phyloP scores from a whole-genome alignment of 2,329 filamentous ascomycete species.

The Colletotrichum melonis region DNA sequence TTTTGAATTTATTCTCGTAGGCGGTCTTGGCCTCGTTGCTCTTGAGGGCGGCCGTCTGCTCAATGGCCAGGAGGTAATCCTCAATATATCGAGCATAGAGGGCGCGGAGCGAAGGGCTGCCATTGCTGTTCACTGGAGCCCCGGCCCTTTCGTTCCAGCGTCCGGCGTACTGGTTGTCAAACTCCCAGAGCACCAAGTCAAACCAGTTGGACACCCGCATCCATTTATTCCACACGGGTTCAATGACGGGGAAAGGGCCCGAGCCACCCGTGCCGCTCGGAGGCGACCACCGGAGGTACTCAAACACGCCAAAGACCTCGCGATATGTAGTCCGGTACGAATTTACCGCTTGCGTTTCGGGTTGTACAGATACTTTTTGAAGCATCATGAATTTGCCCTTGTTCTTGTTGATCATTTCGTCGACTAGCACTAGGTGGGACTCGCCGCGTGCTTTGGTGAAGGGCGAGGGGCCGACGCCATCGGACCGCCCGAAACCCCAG shows the following conservation, averaged over 20 bases:
- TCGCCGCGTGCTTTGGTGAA: not conserved
- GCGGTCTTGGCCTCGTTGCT: not conserved
- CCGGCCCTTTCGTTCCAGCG: not conserved
- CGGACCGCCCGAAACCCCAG: not conserved
- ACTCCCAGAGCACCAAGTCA: constrained; percentile 10
- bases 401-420: not conserved
- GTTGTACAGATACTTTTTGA: not conserved
- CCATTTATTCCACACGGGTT: constrained; percentile 22
- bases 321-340: not conserved
- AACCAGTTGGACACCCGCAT: constrained; percentile 29
- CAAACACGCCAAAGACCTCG: not conserved
- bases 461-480: not conserved
- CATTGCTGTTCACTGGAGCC: not conserved
- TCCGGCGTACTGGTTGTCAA: constrained; percentile 6
- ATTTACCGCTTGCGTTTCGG: not conserved
- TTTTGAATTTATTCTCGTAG: not conserved
- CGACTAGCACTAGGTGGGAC: not conserved
- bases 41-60: not conserved
- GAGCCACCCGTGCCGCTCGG: not conserved
- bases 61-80: not conserved
- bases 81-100: constrained; percentile 9
- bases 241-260: not conserved
- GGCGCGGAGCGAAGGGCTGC: constrained; percentile 1
- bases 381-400: not conserved
- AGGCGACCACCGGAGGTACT: not conserved